Evolutionary conservation across 169 alveolate genomes (phyloP), one percentile per base, ranked within the genome.

Genomic region (Plasmodium fragile): DNA sequence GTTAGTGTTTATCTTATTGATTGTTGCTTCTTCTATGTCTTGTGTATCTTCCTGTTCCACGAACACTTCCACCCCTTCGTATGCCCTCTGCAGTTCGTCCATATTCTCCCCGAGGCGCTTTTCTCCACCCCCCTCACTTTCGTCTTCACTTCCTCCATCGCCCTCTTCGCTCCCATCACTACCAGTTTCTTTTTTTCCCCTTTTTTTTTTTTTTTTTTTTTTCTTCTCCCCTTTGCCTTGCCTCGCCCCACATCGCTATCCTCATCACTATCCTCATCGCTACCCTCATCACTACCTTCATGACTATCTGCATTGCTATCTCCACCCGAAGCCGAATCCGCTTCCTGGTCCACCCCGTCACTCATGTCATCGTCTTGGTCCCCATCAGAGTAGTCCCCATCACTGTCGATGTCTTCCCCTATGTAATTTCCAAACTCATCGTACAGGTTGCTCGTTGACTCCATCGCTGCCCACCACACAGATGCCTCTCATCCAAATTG

Each of bases 391-490:
- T 85, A 82, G 10, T 94, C 98, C 4, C 77, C 96, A 41, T 95
- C 97, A 22, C 97, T 97, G 41, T 96, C 99, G 34, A 97, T 94
- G 77, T 96, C 99, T 71, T 98, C 98, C 32, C 99, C 99, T 49
- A 99, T 98, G 93, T 99, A 99, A 96, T 99, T 99, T 28, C 99
- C 99, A 84, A 99, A 99, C 96, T 99, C 99, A 84, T 99, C 99
- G 95, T 99, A 99, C 92, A 98, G 83, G 90, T 98, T 89, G 28
- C 65, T 78, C 36, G 78, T 89, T 5, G 94, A 59, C 49, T 89
- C 90, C 90, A 79, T 89, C 5, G 28, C 18, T 41, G 16, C 18
- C 32, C 10, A 10, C 22, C 59, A 49, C 59, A 49, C 22, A 49
- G 59, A 4, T 13, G 22, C 25, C 22, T 11, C 7, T 11, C 7